Conservation (phyloP, 2,329 filamentous ascomycete species). For the Aspergillus calidoustus region DNA sequence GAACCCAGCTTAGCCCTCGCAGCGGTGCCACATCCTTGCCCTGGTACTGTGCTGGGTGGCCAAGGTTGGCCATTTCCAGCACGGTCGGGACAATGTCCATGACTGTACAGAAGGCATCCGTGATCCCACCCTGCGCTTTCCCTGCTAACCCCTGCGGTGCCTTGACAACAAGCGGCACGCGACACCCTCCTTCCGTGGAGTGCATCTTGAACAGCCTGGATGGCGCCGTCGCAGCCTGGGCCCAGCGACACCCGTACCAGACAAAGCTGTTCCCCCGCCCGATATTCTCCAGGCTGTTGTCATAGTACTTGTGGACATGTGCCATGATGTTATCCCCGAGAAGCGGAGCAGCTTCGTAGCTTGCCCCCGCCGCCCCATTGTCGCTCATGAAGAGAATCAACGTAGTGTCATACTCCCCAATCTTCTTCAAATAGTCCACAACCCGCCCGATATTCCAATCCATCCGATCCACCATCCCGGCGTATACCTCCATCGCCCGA, state of each 20-base stretch:
- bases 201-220: conserved; percentile 55
- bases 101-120: background rate
- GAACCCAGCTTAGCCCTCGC: background rate
- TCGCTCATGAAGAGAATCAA: conserved; percentile 67
- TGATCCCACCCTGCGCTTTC: conserved; percentile 40
- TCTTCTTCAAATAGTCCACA: conserved; percentile 59
- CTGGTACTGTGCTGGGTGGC: background rate
- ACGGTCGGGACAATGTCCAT: background rate
- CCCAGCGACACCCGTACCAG: conserved; percentile 65
- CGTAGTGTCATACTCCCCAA: conserved; percentile 66
- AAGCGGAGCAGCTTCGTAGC: conserved; percentile 62
- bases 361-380: conserved; percentile 65
- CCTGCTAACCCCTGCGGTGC: background rate
- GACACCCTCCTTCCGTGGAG: conserved; percentile 57
- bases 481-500: conserved; percentile 65
- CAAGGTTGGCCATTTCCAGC: background rate
- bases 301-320: conserved; percentile 61
- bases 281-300: conserved; percentile 47
- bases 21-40: background rate
- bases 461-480: conserved; percentile 67
- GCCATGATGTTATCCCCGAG: conserved; percentile 58
- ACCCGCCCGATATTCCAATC: conserved; percentile 65
- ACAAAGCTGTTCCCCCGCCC: conserved; percentile 62
- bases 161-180: conserved; percentile 56
- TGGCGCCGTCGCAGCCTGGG: conserved; percentile 58